Conservation (phyloP, 805 yeast species). For the Metschnikowia dekortorum region DNA sequence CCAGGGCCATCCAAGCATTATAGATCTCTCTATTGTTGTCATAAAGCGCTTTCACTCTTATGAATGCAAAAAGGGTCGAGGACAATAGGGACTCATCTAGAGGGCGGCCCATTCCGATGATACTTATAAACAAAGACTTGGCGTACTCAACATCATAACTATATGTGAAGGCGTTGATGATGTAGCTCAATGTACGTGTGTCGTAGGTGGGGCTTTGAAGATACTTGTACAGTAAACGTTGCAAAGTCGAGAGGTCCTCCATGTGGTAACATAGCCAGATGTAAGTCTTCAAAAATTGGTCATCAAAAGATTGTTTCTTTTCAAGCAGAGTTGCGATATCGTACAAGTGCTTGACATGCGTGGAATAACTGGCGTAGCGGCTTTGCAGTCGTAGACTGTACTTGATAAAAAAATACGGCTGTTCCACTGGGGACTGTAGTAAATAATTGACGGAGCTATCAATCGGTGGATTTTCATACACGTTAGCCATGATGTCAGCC, state of each 20-base stretch:
- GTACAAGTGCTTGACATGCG: constrained; percentile 21
- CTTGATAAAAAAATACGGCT: constrained; percentile 10
- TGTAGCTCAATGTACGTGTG: constrained; percentile 25
- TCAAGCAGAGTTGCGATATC: constrained; percentile 20
- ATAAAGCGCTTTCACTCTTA: constrained; percentile 27
- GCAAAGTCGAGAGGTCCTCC: constrained; percentile 26
- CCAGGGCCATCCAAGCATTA: constrained; percentile 24
- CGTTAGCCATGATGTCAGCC: constrained; percentile 13
- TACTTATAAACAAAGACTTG: constrained; percentile 22
- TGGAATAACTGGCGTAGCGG: constrained; percentile 9
- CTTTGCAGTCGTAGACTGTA: constrained; percentile 9
- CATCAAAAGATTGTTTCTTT: constrained; percentile 1
- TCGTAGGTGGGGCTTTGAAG: constrained; percentile 18
- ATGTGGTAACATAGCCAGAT: constrained; percentile 36
- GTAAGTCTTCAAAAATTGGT: constrained; percentile 21
- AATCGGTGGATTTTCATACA: constrained; percentile 11
- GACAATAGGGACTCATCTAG: constrained; percentile 26
- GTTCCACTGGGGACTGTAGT: constrained; percentile 11
- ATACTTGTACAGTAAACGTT: constrained; percentile 20
- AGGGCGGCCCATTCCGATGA: constrained; percentile 20
- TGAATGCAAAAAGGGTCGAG: constrained; percentile 21
- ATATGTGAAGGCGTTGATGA: constrained; percentile 25
- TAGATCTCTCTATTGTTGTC: constrained; percentile 24
- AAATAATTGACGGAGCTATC: constrained; percentile 9
- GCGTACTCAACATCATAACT: constrained; percentile 33